phyloP scores from a whole-genome alignment of 2,329 filamentous ascomycete genomes.

The Geosmithia putterillii region DNA sequence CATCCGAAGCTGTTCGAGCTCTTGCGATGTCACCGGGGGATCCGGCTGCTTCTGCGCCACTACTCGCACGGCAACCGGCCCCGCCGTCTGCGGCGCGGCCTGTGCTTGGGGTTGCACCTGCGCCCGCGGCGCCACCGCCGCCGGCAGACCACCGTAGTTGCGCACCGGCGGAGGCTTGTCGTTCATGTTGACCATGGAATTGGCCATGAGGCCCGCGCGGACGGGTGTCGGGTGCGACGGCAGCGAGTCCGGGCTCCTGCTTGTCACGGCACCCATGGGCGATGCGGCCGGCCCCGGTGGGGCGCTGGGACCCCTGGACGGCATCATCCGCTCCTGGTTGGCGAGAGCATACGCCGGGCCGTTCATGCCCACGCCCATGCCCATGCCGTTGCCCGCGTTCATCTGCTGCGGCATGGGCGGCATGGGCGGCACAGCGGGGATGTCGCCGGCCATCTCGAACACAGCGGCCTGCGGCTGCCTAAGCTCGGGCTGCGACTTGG shows the following conservation, averaged over 20 bases:
- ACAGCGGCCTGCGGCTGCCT: conserved; percentile 53
- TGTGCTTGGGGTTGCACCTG: not conserved
- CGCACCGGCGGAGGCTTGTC: conserved; percentile 47
- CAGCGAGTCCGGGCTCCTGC: conserved; percentile 28
- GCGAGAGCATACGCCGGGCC: not conserved
- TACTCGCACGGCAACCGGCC: conserved; percentile 3
- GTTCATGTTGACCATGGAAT: conserved; percentile 41
- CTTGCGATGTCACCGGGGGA: conserved; percentile 57
- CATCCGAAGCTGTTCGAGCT: conserved; percentile 64
- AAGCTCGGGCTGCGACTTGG: conserved; percentile 57
- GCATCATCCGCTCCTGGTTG: conserved; percentile 9
- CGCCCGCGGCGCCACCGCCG: conserved; percentile 12
- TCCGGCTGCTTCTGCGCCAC: conserved; percentile 19
- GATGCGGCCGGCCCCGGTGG: conserved; percentile 13
- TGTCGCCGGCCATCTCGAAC: conserved; percentile 61
- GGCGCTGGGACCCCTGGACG: conserved; percentile 17
- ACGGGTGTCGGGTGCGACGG: conserved; percentile 51
- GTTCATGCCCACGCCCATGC: too few relatives aligned
- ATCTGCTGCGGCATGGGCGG: conserved; percentile 12
- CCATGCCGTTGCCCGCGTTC: conserved; percentile 3
- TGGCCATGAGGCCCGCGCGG: conserved; percentile 48
- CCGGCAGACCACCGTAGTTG: conserved; percentile 38
- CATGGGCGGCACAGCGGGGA: conserved; percentile 41
- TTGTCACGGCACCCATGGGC: conserved; percentile 1
- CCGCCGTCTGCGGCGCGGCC: conserved; percentile 8